These are phyloP conservation scores for Zymoseptoria crescenta DNA, from an alignment of 2,329 filamentous ascomycete species.

Conservation along the genomic window DNA sequence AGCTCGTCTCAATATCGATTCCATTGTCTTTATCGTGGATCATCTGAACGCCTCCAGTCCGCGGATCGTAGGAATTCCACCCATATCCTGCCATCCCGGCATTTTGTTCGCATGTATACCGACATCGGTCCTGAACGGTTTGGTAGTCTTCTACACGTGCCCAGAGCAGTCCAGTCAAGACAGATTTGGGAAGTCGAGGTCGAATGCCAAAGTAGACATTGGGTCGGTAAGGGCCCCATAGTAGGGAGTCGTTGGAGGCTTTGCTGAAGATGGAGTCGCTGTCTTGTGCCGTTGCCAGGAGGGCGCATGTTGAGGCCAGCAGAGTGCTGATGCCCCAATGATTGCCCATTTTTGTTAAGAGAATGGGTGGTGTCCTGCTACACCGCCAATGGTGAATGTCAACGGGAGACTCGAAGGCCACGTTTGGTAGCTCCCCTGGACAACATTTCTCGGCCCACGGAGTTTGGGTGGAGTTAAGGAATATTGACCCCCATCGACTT, in stretches of 20 bases:
- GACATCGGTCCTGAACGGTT: slow-evolving; percentile 68
- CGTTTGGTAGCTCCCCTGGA: slow-evolving; percentile 1
- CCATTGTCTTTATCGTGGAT: slow-evolving; percentile 85
- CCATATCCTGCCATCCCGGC: slow-evolving; percentile 92
- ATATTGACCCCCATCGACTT: not conserved
- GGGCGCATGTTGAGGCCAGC: slow-evolving; percentile 18
- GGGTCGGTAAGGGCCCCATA: slow-evolving; percentile 93
- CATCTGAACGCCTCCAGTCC: slow-evolving; percentile 77
- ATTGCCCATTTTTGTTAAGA: slow-evolving; percentile 16
- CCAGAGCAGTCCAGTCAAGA: slow-evolving; percentile 84
- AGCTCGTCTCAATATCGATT: slow-evolving; percentile 85
- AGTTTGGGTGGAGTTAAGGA: not conserved
- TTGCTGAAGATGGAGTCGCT: slow-evolving; percentile 29
- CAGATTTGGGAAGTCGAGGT: slow-evolving; percentile 70
- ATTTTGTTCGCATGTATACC: slow-evolving; percentile 93
- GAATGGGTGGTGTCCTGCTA: not conserved
- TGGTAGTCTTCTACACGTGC: slow-evolving; percentile 71
- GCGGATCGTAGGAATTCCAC: slow-evolving; percentile 93
- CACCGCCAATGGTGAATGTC: slow-evolving; percentile 1
- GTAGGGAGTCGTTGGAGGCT: slow-evolving; percentile 68
- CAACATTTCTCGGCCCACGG: not conserved
- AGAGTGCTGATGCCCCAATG: slow-evolving; percentile 17
- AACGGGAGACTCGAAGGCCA: slow-evolving; percentile 1
- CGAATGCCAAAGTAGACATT: slow-evolving; percentile 91
- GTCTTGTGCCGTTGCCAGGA: slow-evolving; percentile 14